Base-by-base conservation (phyloP, 768 basidiomycete species). In the Naganishia kalamii region DNA sequence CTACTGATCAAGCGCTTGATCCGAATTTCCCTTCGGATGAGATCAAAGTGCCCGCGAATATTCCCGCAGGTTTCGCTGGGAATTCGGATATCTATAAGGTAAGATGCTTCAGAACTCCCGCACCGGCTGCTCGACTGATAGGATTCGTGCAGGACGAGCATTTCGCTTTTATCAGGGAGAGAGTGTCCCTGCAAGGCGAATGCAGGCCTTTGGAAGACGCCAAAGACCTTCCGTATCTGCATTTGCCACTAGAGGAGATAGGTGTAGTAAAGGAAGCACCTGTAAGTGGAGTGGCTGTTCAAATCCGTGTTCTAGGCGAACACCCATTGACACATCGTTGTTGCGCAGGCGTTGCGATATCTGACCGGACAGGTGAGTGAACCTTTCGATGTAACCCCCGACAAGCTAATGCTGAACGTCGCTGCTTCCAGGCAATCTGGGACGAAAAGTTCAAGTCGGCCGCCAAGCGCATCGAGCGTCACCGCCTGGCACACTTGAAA, bases 151-250 rank as follows among this genome's bases (percentile, higher is more conserved):
- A 40, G 41, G 52, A 46, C 8, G 50, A 63, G 11, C 77, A 79
- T 6, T 79, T 76, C 69, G 71, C 64, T 40, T 96, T 98, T 86
- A 89, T 98, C 62, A 85, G 94, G 37, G 94, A 98, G 78, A 84
- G 96, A 21, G 85, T 98, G 29, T 87, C 88, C 1, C 88, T 86
- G 0, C 83, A 82, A 11, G 96, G 96, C 7, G 76, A 86, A n/a
- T 80, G 91, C n/a, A 85, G 92, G 19, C 82, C 88, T 0, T 79
- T 99, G 37, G 93, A 97, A 69, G 80, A 86, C 0, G 84, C 86
- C 69, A 72, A 76, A 15, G 85, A 88, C 52, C 80, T 97, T 0
- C 78, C 80, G 15, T 89, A 86, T 4, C 81, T 93, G 63, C 81
- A 81, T 32, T 77, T 93, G 17, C 84, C 88, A 0, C 72, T 79